A percentile compares a stretch with the other conserved stretches of the same genome.
Evolutionary conservation across 2,329 filamentous ascomycete genomes (phyloP).

Genomic region (Neofusicoccum kwambonambiense): DNA sequence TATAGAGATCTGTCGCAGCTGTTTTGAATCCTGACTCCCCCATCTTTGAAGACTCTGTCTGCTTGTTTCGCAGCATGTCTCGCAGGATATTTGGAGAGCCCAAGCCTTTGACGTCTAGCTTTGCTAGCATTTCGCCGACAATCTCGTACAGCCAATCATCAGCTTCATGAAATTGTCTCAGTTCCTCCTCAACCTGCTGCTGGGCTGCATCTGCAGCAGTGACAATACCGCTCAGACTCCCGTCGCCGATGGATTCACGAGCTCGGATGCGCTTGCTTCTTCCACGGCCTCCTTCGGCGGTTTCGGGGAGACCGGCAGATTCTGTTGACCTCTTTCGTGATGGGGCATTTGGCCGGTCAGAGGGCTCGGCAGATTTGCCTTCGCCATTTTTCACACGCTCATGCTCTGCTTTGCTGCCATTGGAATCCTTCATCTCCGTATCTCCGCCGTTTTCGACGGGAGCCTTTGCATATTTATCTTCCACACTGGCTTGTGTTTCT

Average conservation of each 20-base stretch:
- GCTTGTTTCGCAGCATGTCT: conserved; percentile 26
- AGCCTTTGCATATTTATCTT: not conserved
- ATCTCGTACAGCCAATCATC: conserved; percentile 60
- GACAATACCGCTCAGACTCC: conserved; percentile 45
- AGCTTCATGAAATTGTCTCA: conserved; percentile 53
- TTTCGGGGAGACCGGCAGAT: conserved; percentile 58
- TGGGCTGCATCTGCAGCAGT: conserved; percentile 52
- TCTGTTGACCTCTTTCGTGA: conserved; percentile 62
- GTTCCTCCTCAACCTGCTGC: conserved; percentile 52
- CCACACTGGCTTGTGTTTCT: not conserved
- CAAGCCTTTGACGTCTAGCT: conserved; percentile 49
- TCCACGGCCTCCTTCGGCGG: conserved; percentile 54
- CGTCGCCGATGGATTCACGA: conserved; percentile 56
- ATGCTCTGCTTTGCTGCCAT: not conserved
- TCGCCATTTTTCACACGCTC: not conserved
- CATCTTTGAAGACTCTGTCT: conserved; percentile 1
- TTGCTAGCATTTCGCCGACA: conserved; percentile 52
- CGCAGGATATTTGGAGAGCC: conserved; percentile 42
- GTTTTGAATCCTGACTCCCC: conserved; percentile 20
- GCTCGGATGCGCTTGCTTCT: conserved; percentile 63
- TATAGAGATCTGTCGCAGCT: conserved; percentile 45
- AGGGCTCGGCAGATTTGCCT: conserved; percentile 1
- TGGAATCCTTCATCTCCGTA: conserved; percentile 27
- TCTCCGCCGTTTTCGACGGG: conserved; percentile 16
- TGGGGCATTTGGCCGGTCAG: conserved; percentile 38